Conservation (phyloP, 2,329 filamentous ascomycete genomes). For the Venturia effusa region DNA sequence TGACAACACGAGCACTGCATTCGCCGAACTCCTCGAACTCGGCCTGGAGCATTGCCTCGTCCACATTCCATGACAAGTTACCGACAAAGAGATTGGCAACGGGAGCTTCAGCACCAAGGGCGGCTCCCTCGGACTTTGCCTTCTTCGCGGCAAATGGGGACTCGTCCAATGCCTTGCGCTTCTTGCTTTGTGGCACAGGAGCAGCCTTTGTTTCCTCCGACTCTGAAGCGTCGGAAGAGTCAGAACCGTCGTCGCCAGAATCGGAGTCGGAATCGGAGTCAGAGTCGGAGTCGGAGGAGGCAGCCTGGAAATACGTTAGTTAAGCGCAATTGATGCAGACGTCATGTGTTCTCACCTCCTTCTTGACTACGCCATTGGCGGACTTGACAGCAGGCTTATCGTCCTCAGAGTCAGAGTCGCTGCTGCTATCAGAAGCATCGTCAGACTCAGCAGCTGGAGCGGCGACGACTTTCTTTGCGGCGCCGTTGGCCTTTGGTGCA, state of each 20-base stretch:
- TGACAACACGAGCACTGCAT: conserved; percentile 62
- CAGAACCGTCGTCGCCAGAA: not conserved
- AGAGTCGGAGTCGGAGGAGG: conserved; percentile 23
- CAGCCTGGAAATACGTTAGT: conserved; percentile 14
- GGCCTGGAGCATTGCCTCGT: conserved; percentile 68
- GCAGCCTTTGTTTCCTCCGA: conserved; percentile 22
- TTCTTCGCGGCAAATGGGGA: conserved; percentile 50
- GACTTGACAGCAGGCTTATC: conserved; percentile 26
- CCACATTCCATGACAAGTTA: conserved; percentile 82
- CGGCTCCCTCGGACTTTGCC: conserved; percentile 47
- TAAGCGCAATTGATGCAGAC: conserved; percentile 12
- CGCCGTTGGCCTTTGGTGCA: conserved; percentile 21
- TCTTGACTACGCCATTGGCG: conserved; percentile 23
- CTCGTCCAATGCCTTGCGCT: conserved; percentile 52
- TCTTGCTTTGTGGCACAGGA: conserved; percentile 39
- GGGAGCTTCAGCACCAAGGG: conserved; percentile 26
- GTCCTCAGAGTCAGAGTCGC: conserved; percentile 22
- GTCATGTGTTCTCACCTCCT: conserved; percentile 15
- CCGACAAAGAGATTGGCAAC: conserved; percentile 73
- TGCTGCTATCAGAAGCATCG: conserved; percentile 9
- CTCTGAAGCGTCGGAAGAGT: conserved; percentile 16
- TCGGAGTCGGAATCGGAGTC: conserved; percentile 21
- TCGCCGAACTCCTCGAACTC: conserved; percentile 75
- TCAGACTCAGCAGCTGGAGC: conserved; percentile 6
- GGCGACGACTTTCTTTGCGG: conserved; percentile 18